Percentiles rank a stretch among this genome's conserved stretches.
phyloP scores from a whole-genome alignment of 2,329 filamentous ascomycete species.

The Parastagonospora avenae region DNA sequence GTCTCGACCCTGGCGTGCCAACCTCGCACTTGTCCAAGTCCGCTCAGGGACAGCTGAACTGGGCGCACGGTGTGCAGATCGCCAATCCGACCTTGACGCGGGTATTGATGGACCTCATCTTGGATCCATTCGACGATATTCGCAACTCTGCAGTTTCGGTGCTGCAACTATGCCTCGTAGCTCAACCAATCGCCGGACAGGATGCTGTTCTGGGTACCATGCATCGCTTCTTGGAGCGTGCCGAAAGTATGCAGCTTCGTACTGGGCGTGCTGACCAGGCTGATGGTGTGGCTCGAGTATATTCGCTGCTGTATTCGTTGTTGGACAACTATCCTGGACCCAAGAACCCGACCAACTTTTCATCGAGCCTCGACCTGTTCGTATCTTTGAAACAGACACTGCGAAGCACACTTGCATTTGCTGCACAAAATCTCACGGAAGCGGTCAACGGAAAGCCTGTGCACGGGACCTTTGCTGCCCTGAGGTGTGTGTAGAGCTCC shows the following conservation, averaged over 20 bases:
- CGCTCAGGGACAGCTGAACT: slow-evolving; percentile 55
- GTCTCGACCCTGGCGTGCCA: slow-evolving; percentile 61
- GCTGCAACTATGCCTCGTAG: slow-evolving; percentile 44
- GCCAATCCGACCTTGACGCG: slow-evolving; percentile 57
- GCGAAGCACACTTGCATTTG: slow-evolving; percentile 67
- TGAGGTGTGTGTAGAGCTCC: slow-evolving; percentile 29
- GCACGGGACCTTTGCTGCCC: slow-evolving; percentile 50
- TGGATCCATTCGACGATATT: slow-evolving; percentile 94
- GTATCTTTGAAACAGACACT: slow-evolving; percentile 64
- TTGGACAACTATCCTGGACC: slow-evolving; percentile 8
- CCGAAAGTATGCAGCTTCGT: slow-evolving; percentile 63
- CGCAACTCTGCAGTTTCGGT: slow-evolving; percentile 60
- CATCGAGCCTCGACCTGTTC: slow-evolving; percentile 57
- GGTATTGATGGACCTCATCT: slow-evolving; percentile 75
- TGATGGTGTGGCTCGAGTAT: slow-evolving; percentile 82
- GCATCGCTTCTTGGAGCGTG: slow-evolving; percentile 39
- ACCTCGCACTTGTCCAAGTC: slow-evolving; percentile 51
- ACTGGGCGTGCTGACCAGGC: slow-evolving; percentile 90
- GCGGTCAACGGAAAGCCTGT: slow-evolving; percentile 59
- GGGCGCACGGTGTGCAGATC: slow-evolving; percentile 56
- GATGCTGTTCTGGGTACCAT: slow-evolving; percentile 15
- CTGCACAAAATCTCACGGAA: slow-evolving; percentile 67
- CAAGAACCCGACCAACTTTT: slow-evolving; percentile 14
- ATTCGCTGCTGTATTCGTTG: slow-evolving; percentile 71
- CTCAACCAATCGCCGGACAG: slow-evolving; percentile 21